These are phyloP conservation scores for Silene conica DNA, from an alignment of 148 eudicot genomes.

Conservation along the genomic window DNA sequence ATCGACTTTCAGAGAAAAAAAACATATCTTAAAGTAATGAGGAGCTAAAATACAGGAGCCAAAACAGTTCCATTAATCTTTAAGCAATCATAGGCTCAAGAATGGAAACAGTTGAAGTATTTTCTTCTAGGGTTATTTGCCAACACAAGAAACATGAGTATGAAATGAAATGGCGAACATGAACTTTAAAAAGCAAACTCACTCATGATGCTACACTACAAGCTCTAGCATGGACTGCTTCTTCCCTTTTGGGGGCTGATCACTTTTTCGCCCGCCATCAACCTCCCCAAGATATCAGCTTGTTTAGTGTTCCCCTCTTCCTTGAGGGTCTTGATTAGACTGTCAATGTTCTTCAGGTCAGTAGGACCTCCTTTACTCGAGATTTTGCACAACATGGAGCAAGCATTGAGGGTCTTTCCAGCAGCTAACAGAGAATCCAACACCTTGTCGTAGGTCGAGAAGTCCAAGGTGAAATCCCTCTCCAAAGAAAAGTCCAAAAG, in stretches of 20 bases:
- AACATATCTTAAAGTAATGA: background rate
- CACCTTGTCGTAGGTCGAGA: constrained; percentile 71
- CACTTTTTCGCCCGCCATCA: constrained; percentile 49
- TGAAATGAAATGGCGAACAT: background rate
- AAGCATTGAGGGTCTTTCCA: constrained; percentile 91
- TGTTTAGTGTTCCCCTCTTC: constrained; percentile 85
- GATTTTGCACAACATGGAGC: constrained; percentile 81
- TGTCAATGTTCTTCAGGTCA: constrained; percentile 49
- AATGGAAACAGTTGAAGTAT: background rate
- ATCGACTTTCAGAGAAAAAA: background rate
- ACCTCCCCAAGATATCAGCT: constrained; percentile 76
- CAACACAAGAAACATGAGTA: background rate
- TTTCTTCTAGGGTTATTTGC: background rate
- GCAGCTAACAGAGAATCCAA: constrained; percentile 74
- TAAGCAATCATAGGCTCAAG: background rate
- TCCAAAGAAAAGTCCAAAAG: constrained; percentile 75
- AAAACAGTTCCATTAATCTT: background rate
- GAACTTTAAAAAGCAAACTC: background rate
- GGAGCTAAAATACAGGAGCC: background rate
- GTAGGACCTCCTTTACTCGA: constrained; percentile 65
- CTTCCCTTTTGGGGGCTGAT: constrained; percentile 50
- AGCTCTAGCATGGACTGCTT: constrained; percentile 29
- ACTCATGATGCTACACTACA: constrained; percentile 27
- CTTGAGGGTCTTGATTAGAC: constrained; percentile 63
- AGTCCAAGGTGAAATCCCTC: constrained; percentile 60